A percentile compares a stretch with the other conserved stretches of the same genome.
phyloP scores from a whole-genome alignment of 352 stramenopile species.

The Phytophthora cryptogea region DNA sequence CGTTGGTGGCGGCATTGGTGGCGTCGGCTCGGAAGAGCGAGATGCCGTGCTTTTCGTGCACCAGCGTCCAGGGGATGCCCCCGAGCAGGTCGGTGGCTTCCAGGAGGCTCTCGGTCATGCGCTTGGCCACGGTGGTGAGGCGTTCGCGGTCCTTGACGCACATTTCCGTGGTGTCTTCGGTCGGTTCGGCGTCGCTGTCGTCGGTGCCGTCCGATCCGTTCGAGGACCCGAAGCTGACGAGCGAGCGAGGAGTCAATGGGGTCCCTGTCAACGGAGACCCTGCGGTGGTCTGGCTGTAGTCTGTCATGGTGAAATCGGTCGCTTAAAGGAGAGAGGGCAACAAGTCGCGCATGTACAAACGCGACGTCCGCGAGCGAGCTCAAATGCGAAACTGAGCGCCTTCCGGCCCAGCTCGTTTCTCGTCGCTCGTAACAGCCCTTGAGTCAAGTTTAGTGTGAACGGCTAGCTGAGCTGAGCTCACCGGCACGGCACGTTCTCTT shows the following conservation, averaged over 20 bases:
- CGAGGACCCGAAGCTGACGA: constrained; percentile 25
- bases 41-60: constrained; percentile 85
- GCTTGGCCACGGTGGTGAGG: constrained; percentile 75
- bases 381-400: constrained; percentile 37
- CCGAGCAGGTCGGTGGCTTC: constrained; percentile 77
- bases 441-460: constrained; percentile 24
- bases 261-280: constrained; percentile 18
- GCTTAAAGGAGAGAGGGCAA: background rate
- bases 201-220: constrained; percentile 27
- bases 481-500: constrained; percentile 17
- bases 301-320: constrained; percentile 21
- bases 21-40: constrained; percentile 80
- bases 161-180: constrained; percentile 28
- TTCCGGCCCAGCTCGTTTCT: constrained; percentile 20
- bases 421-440: constrained; percentile 29
- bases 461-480: constrained; percentile 16
- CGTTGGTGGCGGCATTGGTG: constrained; percentile 46
- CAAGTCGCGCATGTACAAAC: constrained; percentile 12
- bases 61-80: constrained; percentile 69
- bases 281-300: constrained; percentile 17
- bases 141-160: constrained; percentile 64
- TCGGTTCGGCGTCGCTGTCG: constrained; percentile 22
- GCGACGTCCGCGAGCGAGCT: constrained; percentile 8
- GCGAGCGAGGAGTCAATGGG: constrained; percentile 22
- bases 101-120: constrained; percentile 81